Base-by-base conservation (phyloP, 179 eudicot genomes). In the Silene noctiflora region DNA sequence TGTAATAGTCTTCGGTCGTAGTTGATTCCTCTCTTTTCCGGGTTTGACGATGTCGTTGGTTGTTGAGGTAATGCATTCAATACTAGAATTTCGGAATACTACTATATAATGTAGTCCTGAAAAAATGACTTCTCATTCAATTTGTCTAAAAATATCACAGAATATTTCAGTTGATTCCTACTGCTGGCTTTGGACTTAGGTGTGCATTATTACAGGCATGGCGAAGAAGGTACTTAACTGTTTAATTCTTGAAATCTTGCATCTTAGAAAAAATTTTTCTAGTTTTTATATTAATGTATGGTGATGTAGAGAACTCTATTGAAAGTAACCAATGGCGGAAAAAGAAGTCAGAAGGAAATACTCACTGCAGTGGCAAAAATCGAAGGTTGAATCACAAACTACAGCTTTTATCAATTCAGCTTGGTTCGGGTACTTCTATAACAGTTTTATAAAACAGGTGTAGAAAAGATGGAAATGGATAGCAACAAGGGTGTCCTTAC, bases 331-430 rank as follows among this genome's bases (percentile, higher is more conserved):
- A 76, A 71, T 27, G n/a, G 51, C 39, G 69, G 75, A 79, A 76
- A 80, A 20, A 86, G 67, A 62, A 74, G 79, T 73, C 80, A 72
- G 72, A 75, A 76, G 56, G 20, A 77, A 16, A 81, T 84, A 4
- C 48, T 88, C 48, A 80, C 21, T 44, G 84, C 85, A 42, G 89
- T 80, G 3, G 69, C 87, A 64, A 85, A 85, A 77, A 62, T 83
- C 65, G 51, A 62, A 72, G 91, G 91, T 87, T n/a, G n/a, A n/a
- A n/a, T n/a, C n/a, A n/a, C n/a, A n/a, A n/a, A n/a, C n/a, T n/a
- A n/a, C 6, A 13, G 27, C 2, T 63, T 46, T 76, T 27, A 71
- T 42, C 70, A 12, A 46, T 31, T 39, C 21, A n/a, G 19, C 8
- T 35, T 35, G 42, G 42, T 17, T 51, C 17, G 6, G 64, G 2